Base-by-base conservation (phyloP, 2,329 filamentous ascomycete genomes). In the Colletotrichum sp. region DNA sequence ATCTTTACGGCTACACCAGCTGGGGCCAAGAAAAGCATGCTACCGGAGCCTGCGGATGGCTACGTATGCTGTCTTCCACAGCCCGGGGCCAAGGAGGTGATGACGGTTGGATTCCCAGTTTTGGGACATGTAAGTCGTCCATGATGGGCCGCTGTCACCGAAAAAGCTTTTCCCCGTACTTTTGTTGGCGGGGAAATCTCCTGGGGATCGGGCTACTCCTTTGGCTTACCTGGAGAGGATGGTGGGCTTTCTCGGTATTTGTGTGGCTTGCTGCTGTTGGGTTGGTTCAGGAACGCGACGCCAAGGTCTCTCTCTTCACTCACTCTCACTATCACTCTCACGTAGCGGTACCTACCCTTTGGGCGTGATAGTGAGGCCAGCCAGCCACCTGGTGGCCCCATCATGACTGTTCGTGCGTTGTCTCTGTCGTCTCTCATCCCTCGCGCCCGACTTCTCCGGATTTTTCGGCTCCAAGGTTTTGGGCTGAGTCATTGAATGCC, bases 401-500 rank as follows among this genome's bases (percentile, higher is more conserved):
- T 36, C 70, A 66, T 66, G 65, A 61, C 44, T 28, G 25, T 34
- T 19, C 34, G 59, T 55, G 39, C 39, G 39, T 52, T 68, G 64
- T 11, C 39, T 19, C 39, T 36, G 34, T 36, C 27, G 28, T 39
- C 59, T 63, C 15, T 22, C 57, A 61, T 72, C 63, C 55, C 73
- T 68, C 44, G 61, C 60, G 28, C 25, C 36, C 39, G 69, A 68
- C 57, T 36, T 8, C 36, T 75, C 36, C 39, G 28, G 63, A 19
- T n/a, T 39, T 16, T 13, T 44, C 39, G 52, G 16, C 36, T 44
- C 52, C 55, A 30, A 57, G 28, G 6, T 61, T 55, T 68, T 55
- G 69, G 73, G 69, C 64, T 59, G 69, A 73, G 63, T 75, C 69
- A 69, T 64, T 73, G 73, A 68, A 75, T 73, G 32, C 60, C 39